phyloP scores from a whole-genome alignment of 1,284 basidiomycete species.

The Neonothopanus nambi region DNA sequence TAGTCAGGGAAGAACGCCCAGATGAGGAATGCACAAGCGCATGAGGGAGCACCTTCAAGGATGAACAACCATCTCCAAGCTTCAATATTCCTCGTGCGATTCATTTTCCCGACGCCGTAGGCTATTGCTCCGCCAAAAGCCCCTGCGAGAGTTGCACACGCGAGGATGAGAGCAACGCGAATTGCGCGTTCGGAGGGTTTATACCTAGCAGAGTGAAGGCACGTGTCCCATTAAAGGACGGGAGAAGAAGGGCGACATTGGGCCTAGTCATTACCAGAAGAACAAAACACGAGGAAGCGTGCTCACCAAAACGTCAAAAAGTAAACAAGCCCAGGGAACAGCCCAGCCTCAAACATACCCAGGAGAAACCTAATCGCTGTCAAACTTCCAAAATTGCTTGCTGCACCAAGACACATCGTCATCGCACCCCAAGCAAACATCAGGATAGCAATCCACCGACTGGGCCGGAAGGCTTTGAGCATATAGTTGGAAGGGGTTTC shows the following conservation, averaged over 20 bases:
- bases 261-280: too few relatives aligned
- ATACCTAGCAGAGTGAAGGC: conserved; percentile 20
- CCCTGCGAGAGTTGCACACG: conserved; percentile 40
- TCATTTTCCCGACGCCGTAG: conserved; percentile 36
- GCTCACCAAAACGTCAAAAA: conserved; percentile 39
- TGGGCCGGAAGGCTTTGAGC: conserved; percentile 43
- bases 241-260: not conserved
- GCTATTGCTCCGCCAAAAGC: conserved; percentile 47
- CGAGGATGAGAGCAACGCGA: conserved; percentile 37
- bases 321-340: conserved; percentile 32
- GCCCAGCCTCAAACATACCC: conserved; percentile 32
- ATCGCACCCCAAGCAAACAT: conserved; percentile 43
- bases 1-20: conserved; percentile 45
- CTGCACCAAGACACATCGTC: conserved; percentile 36
- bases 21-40: conserved; percentile 37
- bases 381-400: conserved; percentile 34
- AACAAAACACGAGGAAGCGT: not conserved
- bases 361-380: conserved; percentile 29
- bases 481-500: conserved; percentile 41
- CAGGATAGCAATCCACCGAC: conserved; percentile 38
- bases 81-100: conserved; percentile 29
- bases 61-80: conserved; percentile 46
- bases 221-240: not conserved
- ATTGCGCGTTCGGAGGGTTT: conserved; percentile 39
- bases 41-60: conserved; percentile 47